Conservation (phyloP, 306 rosid species). For the Pyrus communis region DNA sequence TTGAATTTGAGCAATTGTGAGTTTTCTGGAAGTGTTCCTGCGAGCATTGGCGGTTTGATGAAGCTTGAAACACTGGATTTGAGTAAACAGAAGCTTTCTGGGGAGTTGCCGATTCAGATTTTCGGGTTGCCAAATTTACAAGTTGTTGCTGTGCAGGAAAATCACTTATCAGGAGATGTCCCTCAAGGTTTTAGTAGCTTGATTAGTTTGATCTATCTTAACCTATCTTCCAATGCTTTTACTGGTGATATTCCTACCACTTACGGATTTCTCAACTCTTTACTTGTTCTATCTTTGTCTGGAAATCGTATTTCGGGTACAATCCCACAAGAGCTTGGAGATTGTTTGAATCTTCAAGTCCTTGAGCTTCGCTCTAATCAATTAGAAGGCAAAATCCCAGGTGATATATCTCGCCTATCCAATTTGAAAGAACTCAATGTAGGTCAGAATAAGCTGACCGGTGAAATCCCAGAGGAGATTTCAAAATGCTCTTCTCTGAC, state of each 20-base stretch:
- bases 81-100: slow-evolving; percentile 67
- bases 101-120: slow-evolving; percentile 62
- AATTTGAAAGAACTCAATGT: slow-evolving; percentile 53
- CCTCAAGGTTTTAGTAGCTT: slow-evolving; percentile 89
- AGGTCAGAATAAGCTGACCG: slow-evolving; percentile 50
- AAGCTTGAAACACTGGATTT: slow-evolving; percentile 59
- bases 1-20: slow-evolving; percentile 70
- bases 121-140: slow-evolving; percentile 68
- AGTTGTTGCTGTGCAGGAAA: slow-evolving; percentile 55
- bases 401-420: slow-evolving; percentile 34
- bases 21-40: slow-evolving; percentile 50
- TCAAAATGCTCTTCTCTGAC: slow-evolving; percentile 48
- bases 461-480: slow-evolving; percentile 60
- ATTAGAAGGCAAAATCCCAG: slow-evolving; percentile 37
- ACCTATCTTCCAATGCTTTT: slow-evolving; percentile 53
- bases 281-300: slow-evolving; percentile 49
- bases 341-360: slow-evolving; percentile 57
- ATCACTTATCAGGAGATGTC: slow-evolving; percentile 53
- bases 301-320: slow-evolving; percentile 45
- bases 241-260: slow-evolving; percentile 56
- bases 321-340: slow-evolving; percentile 55
- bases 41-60: slow-evolving; percentile 55
- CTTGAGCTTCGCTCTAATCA: slow-evolving; percentile 54
- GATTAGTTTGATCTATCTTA: slow-evolving; percentile 46
- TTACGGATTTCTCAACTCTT: slow-evolving; percentile 56